Conservation (phyloP, 2,329 filamentous ascomycete species). For the Cladosporium phlei region DNA sequence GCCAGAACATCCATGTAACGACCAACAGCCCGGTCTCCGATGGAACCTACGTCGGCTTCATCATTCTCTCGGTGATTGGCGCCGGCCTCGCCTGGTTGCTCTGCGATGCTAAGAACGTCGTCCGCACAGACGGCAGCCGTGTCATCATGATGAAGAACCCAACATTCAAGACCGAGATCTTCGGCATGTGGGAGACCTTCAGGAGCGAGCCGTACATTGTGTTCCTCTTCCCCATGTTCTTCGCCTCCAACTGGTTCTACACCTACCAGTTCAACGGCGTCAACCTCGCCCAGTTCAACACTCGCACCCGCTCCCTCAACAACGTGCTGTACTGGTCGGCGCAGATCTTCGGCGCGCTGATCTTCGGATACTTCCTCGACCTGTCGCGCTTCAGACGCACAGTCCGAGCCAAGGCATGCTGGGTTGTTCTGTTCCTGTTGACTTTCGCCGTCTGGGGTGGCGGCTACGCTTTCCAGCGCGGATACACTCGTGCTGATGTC, state of each 20-base stretch:
- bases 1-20: constrained; percentile 61
- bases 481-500: constrained; percentile 46
- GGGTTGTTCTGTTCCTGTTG: constrained; percentile 58
- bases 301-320: constrained; percentile 71
- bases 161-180: constrained; percentile 73
- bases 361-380: constrained; percentile 71
- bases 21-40: constrained; percentile 55
- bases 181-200: constrained; percentile 71
- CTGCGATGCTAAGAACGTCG: constrained; percentile 65
- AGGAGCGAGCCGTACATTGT: constrained; percentile 67
- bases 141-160: constrained; percentile 90
- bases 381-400: constrained; percentile 54
- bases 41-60: constrained; percentile 83
- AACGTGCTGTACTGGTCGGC: constrained; percentile 69
- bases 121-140: constrained; percentile 70
- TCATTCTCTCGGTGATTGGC: constrained; percentile 73
- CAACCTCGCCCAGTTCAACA: constrained; percentile 67
- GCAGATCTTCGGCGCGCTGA: constrained; percentile 70
- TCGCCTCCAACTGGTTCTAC: constrained; percentile 75
- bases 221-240: constrained; percentile 75
- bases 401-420: constrained; percentile 61
- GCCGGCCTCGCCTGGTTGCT: constrained; percentile 65
- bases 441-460: constrained; percentile 80
- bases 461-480: constrained; percentile 70
- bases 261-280: constrained; percentile 73